Evolutionary conservation across 306 rosid species (phyloP), one percentile per base, ranked within the genome.

Genomic region (Cucumis sativus): DNA sequence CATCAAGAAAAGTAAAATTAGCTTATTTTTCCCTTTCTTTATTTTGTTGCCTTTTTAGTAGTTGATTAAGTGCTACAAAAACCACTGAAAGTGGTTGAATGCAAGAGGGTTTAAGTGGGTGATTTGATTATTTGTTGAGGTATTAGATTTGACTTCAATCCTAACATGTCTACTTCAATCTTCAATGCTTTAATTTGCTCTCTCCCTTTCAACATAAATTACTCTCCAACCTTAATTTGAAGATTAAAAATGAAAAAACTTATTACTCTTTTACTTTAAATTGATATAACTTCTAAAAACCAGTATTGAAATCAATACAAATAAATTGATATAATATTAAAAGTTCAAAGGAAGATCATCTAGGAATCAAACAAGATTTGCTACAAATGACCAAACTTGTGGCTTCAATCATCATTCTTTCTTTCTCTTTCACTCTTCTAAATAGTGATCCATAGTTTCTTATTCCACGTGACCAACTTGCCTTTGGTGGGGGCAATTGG

Each of bases 401-500:
- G 39, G 57, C 18, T 70, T 70, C 57, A 70, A 70, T 70, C 72
- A 66, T 66, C 28, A 28, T 28, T 28, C 15, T 35, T 67, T 69
- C 56, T 69, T 20, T 12, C 52, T 20, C 54, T 40, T n/a, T 41
- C 56, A 41, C 39, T 68, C 74, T 68, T 41, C 18, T 45, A 40
- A 20, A 28, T 51, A 51, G 45, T 49, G 8, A 72, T 72, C 17
- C 33, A 49, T n/a, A 52, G 5, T 51, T 47, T 23, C 25, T 72
- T 51, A 52, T 72, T 47, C 60, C 77, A 72, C 28, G 77, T 72
- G 61, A 71, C 25, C 76, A 71, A 49, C 41, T 72, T 25, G 77
- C 14, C 52, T 15, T 72, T 72, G 45, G 77, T 51, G 77, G 77
- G 61, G 62, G 30, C 55, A 68, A 68, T 3, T 40, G 23, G 17